Evolutionary conservation across 2,329 filamentous ascomycete genomes (phyloP), one percentile per base, ranked within the genome.

Genomic region (Trichophyton mentagrophytes): DNA sequence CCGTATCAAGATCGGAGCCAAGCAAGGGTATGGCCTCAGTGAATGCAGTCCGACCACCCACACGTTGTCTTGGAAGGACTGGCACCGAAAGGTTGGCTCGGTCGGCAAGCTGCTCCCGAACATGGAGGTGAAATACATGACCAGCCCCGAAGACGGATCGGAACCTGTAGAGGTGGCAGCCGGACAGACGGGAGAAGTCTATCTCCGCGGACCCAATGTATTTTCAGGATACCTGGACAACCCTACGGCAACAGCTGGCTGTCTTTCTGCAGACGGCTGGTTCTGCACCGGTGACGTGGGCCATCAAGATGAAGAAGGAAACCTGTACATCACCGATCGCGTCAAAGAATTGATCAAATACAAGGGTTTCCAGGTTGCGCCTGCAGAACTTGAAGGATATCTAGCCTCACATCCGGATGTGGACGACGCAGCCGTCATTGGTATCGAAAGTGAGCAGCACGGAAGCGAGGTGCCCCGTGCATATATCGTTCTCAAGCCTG

Each of bases 281-380:
- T 96, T 95, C 80, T 91, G 86, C 73, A 96, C 91, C 0, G 91
- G 91, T 1, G 91, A 96, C 68, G 85, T 96, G 27, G 88, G 89
- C 3, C 85, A 88, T 65, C 83, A 88, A 67, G 89, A 95, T 69
- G 76, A 80, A 53, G 80, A 88, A 57, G 88, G 88, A 33, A 89
- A 95, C 69, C 89, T 95, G 68, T 96, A 85, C 77, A 92, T 96
- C 70, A 95, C 91, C 0, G 91, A 96, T 70, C 86, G 90, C 5
- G 79, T 90, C 40, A 90, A 89, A 76, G 79, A 76, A 64, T 70
- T 77, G 42, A 79, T 79, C 69, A 83, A 87, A 72, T 86, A 82
- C 71, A 86, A 89, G 72, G 85, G 85, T 0, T 88, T 87, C 74
- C 85, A 87, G 69, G 85, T 88, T 1, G 77, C 85, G 0, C 85